phyloP scores from a whole-genome alignment of 306 rosid species.

The Rosa chinensis region DNA sequence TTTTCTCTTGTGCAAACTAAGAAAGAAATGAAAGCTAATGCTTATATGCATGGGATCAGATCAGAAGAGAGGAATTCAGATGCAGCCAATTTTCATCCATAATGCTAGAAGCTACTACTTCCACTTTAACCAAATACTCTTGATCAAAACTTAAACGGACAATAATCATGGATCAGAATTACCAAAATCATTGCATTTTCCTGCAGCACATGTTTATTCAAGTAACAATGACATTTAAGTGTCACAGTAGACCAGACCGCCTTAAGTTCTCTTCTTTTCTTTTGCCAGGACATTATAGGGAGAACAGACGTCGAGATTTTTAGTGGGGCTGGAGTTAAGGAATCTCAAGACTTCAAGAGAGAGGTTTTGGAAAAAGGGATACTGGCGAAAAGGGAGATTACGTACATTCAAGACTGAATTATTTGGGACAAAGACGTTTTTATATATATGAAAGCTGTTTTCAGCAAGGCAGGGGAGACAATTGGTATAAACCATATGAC shows the following conservation, averaged over 20 bases:
- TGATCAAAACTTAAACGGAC: too few relatives aligned
- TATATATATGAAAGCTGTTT: conserved; percentile 90
- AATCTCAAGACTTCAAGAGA: conserved; percentile 86
- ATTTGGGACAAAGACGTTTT: conserved; percentile 82
- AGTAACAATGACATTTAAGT: neutral
- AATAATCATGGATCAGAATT: too few relatives aligned
- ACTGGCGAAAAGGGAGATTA: conserved; percentile 90
- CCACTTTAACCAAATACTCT: too few relatives aligned
- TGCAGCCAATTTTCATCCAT: too few relatives aligned
- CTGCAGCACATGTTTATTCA: too few relatives aligned
- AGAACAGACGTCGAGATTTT: conserved; percentile 94
- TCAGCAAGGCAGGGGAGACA: conserved; percentile 87
- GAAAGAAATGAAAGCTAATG: too few relatives aligned
- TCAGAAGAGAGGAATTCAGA: too few relatives aligned
- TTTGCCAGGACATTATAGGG: conserved; percentile 81
- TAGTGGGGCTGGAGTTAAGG: conserved; percentile 79
- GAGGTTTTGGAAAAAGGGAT: conserved; percentile 86
- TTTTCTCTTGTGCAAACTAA: too few relatives aligned
- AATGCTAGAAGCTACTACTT: too few relatives aligned
- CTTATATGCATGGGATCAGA: too few relatives aligned
- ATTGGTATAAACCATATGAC: conserved; percentile 94
- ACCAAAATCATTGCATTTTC: too few relatives aligned
- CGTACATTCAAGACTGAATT: conserved; percentile 80
- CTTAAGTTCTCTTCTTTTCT: neutral
- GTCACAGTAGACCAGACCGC: conserved; percentile 4